A percentile compares a stretch with the other conserved stretches of the same genome.
Conservation (phyloP, 2,329 filamentous ascomycete species). For the Aspergillus candidus region DNA sequence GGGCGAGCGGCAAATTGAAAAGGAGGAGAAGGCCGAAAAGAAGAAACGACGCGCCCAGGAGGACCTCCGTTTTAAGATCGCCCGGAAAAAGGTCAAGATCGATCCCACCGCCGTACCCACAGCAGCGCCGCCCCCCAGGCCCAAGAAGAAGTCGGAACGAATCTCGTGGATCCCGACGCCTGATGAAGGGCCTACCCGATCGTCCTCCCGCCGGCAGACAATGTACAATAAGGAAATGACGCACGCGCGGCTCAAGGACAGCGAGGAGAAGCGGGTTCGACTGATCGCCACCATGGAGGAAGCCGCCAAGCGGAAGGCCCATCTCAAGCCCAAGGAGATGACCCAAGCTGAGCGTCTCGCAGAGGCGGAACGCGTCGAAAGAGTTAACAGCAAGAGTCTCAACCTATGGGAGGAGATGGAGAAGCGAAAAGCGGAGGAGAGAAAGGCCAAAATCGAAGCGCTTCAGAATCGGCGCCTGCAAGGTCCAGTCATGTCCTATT, state of each 20-base stretch:
- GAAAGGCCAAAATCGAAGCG: slow-evolving; percentile 75
- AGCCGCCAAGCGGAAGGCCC: slow-evolving; percentile 59
- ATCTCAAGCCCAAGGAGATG: slow-evolving; percentile 70
- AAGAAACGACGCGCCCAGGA: slow-evolving; percentile 80
- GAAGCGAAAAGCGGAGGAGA: slow-evolving; percentile 77
- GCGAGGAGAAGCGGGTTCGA: slow-evolving; percentile 43
- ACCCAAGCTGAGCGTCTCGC: slow-evolving; percentile 80
- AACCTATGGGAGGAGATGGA: slow-evolving; percentile 94
- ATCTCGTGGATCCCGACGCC: slow-evolving; percentile 62
- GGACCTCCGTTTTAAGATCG: slow-evolving; percentile 53
- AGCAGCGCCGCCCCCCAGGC: slow-evolving; percentile 35
- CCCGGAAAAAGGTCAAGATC: slow-evolving; percentile 69
- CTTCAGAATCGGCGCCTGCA: slow-evolving; percentile 80
- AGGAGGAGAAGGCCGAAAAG: slow-evolving; percentile 63
- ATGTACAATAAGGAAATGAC: slow-evolving; percentile 59
- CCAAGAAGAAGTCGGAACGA: slow-evolving; percentile 65
- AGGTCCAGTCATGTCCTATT: slow-evolving; percentile 84
- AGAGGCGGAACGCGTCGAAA: slow-evolving; percentile 77
- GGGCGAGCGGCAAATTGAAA: slow-evolving; percentile 81
- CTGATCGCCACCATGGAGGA: slow-evolving; percentile 54
- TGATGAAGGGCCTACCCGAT: slow-evolving; percentile 56
- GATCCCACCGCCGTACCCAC: slow-evolving; percentile 44
- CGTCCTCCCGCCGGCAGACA: slow-evolving; percentile 58
- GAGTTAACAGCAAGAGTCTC: slow-evolving; percentile 79
- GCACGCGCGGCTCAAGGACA: slow-evolving; percentile 44